Base-by-base conservation (phyloP, 2,329 filamentous ascomycete genomes). In the Calonectria crousiana region DNA sequence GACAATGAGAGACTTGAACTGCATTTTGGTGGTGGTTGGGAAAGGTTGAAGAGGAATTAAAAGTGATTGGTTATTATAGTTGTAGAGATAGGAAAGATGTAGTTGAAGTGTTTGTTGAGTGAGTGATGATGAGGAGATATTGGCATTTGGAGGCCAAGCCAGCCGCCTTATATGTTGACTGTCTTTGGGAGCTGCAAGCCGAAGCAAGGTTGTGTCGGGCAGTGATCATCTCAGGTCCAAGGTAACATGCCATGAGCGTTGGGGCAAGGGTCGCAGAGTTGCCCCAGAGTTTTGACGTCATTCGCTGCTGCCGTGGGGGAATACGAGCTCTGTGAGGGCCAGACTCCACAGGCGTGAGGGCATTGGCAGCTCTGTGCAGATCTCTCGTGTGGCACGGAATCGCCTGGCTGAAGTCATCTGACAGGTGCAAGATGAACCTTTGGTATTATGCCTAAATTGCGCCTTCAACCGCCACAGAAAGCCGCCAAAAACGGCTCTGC, bases 1-100 rank as follows among this genome's bases (percentile, higher is more conserved):
- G 26, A 77, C 32, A 41, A 74, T 73, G 28, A 80, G 71, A 69
- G 78, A 72, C 78, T 80, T 80, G 74, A 80, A 72, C 69, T 80
- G 78, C 78, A 80, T 67, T 38, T 51, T 51, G 70, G 56, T 20
- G 56, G 56, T 60, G 32, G 32, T 41, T 32, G 30, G 36, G 16
- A 41, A 47, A 47, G 18, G 44, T 3, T 47, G 20, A n/a, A 47
- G 8, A 23, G n/a, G 3, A 11, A 28, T 62, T 62, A 26, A 26
- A 58, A 23, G 51, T 11, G 51, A 18, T 53, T 34, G 18, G 30
- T 4, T 32, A n/a, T 36, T 23, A 38, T 11, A 38, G 34, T 60
- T 38, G n/a, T 60, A n/a, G 56, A 41, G 56, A 20, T 34, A 58
- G 30, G 14, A 36, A 60, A 60, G 56, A 41, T 60, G 34, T 38